These are phyloP conservation scores for Saturnispora saitoi DNA, from an alignment of 805 yeast genomes.

Conservation along the genomic window DNA sequence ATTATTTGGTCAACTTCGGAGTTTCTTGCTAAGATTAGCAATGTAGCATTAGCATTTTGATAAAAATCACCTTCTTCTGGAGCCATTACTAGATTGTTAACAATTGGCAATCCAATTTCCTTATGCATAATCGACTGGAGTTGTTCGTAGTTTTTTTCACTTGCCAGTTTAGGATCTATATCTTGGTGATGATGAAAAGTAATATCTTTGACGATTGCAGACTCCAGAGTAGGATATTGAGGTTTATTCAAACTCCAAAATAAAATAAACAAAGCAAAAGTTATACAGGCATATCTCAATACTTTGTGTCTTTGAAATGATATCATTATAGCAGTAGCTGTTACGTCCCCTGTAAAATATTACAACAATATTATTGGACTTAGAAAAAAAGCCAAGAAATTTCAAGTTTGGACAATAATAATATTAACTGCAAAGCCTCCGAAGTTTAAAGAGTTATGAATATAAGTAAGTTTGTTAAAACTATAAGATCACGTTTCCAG, in stretches of 20 bases:
- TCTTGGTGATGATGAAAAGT: constrained; percentile 6
- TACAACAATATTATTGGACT: no score
- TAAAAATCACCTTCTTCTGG: constrained; percentile 19
- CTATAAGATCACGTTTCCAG: neutral
- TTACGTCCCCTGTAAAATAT: neutral
- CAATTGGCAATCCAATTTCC: constrained; percentile 42
- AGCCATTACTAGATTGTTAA: constrained; percentile 26
- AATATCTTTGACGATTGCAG: neutral
- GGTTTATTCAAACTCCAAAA: neutral
- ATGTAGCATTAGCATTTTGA: constrained; percentile 63
- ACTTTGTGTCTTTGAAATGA: neutral
- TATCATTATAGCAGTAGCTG: neutral
- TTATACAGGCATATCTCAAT: neutral
- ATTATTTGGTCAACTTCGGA: constrained; percentile 43
- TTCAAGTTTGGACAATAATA: neutral
- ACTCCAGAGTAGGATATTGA: neutral
- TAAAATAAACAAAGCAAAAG: neutral
- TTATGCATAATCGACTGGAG: constrained; percentile 31
- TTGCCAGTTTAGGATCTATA: constrained; percentile 23
- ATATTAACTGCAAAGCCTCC: neutral
- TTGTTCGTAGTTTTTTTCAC: constrained; percentile 31
- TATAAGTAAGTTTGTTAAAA: neutral
- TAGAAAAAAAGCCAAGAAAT: neutral
- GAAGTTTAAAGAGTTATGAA: neutral
- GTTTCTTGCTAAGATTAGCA: constrained; percentile 65